phyloP scores from a whole-genome alignment of 257 asterid genomes.

The Rehmannia glutinosa region DNA sequence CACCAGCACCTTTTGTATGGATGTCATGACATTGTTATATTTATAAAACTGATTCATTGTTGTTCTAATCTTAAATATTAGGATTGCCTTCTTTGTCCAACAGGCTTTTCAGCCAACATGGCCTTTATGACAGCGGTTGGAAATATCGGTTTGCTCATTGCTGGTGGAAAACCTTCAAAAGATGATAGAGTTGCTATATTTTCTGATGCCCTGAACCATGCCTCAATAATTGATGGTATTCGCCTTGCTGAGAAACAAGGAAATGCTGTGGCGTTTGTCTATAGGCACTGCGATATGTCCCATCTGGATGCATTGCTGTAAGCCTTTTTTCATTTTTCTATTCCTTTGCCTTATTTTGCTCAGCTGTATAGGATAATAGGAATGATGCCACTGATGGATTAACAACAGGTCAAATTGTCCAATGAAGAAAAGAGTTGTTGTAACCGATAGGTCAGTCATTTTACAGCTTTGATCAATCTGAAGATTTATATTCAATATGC shows the following conservation, averaged over 20 bases:
- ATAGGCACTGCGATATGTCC: constrained; percentile 86
- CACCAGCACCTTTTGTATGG: not conserved
- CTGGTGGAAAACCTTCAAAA: constrained; percentile 44
- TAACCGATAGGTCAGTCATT: constrained; percentile 83
- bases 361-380: not conserved
- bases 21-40: not conserved
- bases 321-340: constrained; percentile 24
- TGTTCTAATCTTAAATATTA: constrained; percentile 55
- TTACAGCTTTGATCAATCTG: not conserved
- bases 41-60: constrained; percentile 32
- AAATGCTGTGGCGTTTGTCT: constrained; percentile 53
- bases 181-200: constrained; percentile 78
- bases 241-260: constrained; percentile 93
- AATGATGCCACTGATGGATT: constrained; percentile 17
- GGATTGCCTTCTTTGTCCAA: constrained; percentile 99
- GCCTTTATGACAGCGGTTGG: constrained; percentile 87
- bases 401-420: constrained; percentile 76
- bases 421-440: constrained; percentile 85
- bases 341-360: not conserved
- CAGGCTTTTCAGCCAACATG: constrained; percentile 99
- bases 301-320: constrained; percentile 85
- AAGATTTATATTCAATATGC: not conserved
- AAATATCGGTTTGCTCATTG: constrained; percentile 55
- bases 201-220: constrained; percentile 94
- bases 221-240: constrained; percentile 96